These are phyloP conservation scores for Flammula alnicola DNA, from an alignment of 1,284 basidiomycete species.

Conservation along the genomic window DNA sequence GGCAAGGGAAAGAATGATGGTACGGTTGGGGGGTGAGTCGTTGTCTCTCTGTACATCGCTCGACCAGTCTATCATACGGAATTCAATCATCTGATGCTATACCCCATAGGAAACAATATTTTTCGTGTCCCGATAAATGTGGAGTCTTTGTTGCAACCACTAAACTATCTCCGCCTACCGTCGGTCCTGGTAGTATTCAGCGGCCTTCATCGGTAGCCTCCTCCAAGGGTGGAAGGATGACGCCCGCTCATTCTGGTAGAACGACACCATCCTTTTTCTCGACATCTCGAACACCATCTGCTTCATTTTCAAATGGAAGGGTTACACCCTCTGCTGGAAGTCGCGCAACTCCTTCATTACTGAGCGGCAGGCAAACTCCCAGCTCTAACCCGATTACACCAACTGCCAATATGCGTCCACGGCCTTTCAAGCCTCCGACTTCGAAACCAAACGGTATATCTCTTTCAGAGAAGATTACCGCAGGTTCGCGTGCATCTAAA, in stretches of 20 bases:
- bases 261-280: slow-evolving; percentile 51
- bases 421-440: slow-evolving; percentile 37
- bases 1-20: slow-evolving; percentile 99
- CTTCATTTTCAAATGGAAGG: slow-evolving; percentile 46
- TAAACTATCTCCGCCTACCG: slow-evolving; percentile 81
- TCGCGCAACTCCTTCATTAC: slow-evolving; percentile 27
- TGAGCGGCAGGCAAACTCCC: slow-evolving; percentile 36
- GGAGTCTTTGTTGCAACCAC: slow-evolving; percentile 88
- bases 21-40: slow-evolving; percentile 81
- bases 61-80: slow-evolving; percentile 6
- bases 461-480: slow-evolving; percentile 61
- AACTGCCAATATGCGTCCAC: slow-evolving; percentile 34
- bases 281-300: slow-evolving; percentile 33
- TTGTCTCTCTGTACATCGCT: slow-evolving; percentile 3
- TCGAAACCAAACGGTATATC: slow-evolving; percentile 27
- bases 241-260: slow-evolving; percentile 50
- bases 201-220: slow-evolving; percentile 86
- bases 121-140: slow-evolving; percentile 82
- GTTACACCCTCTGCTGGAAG: slow-evolving; percentile 47
- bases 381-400: slow-evolving; percentile 43
- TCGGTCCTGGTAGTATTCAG: slow-evolving; percentile 52
- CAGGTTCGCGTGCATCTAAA: slow-evolving; percentile 83
- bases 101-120: slow-evolving; percentile 76
- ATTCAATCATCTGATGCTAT: slow-evolving; percentile 4
- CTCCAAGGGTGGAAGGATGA: slow-evolving; percentile 61